Evolutionary conservation across 2,329 filamentous ascomycete genomes (phyloP), one percentile per base, ranked within the genome.

Genomic region (Aspergillus awamori): DNA sequence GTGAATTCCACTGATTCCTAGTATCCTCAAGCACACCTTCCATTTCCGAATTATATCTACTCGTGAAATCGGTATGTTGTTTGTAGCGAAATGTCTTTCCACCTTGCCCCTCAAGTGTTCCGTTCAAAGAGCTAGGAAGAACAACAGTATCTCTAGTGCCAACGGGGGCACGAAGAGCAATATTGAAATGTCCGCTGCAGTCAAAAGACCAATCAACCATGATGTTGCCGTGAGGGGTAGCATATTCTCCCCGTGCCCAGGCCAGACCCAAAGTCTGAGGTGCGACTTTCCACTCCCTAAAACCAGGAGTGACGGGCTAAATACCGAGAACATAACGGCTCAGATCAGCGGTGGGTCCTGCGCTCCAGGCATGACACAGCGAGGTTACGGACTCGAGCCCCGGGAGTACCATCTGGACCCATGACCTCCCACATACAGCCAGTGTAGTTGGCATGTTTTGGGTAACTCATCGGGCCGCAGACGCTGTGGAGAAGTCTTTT

Each of bases 311-410:
- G 2, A 60, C 55, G 1, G 71, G 62, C 51, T 58, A 58, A 3
- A 68, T 59, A 7, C 73, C 72, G 2, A 77, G 64, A 7, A 75
- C 71, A 59, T 70, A 67, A 2, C 56, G 62, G 49, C 63, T 72
- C 24, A 76, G 59, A 38, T 76, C 73, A 38, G 71, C 72, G 2
- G 73, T 76, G 0, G 74, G 73, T 1, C 71, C 74, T 0, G 74
- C 66, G 1, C 67, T 64, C 75, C 74, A 77, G 1, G 69, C 74
- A 53, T 77, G 74, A 39, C 75, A 76, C 0, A 77, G 59, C 17
- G 70, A 73, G 2, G 75, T 77, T 1, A 33, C 22, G 7, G 63
- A 3, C 0, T 71, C 72, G 36, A 65, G 30, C 2, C 2, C 63
- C 63, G 2, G 63, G 61, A 11, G 39, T 55, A 3, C 63, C 63